Conservation (phyloP, 2,329 filamentous ascomycete genomes). For the Xenoacremonium recifei region DNA sequence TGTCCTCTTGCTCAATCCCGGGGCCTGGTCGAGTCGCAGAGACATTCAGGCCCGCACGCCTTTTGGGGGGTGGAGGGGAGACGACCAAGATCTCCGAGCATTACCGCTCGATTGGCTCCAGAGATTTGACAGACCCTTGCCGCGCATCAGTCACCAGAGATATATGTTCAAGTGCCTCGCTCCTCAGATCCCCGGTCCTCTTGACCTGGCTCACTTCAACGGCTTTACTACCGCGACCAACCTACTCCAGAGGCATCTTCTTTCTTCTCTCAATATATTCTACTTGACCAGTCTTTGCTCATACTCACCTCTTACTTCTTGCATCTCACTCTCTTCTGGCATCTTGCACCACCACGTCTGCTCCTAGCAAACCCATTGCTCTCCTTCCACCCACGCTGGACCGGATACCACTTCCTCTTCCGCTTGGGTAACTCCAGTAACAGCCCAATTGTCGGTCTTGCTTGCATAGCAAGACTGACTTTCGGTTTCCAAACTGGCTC, state of each 20-base stretch:
- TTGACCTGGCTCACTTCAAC: conserved; percentile 23
- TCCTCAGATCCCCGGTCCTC: conserved; percentile 21
- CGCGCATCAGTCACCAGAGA: conserved; percentile 25
- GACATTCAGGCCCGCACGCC: conserved; percentile 21
- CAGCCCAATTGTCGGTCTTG: conserved; percentile 26
- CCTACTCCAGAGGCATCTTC: conserved; percentile 10
- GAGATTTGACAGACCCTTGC: conserved; percentile 28
- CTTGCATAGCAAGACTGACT: conserved; percentile 22
- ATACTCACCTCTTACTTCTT: conserved; percentile 5
- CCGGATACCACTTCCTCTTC: conserved; percentile 5
- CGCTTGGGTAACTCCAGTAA: too few relatives aligned
- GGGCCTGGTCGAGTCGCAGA: conserved; percentile 24
- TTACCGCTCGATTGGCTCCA: conserved; percentile 32
- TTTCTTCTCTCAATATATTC: conserved; percentile 18
- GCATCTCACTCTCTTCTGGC: conserved; percentile 3
- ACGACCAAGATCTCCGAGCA: conserved; percentile 29
- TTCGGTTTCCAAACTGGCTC: conserved; percentile 40
- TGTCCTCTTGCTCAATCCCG: conserved; percentile 22
- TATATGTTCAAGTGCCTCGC: conserved; percentile 28
- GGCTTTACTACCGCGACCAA: conserved; percentile 14
- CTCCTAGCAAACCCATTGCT: too few relatives aligned
- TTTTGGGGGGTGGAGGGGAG: too few relatives aligned
- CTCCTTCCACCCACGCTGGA: neutral
- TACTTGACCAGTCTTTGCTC: neutral
- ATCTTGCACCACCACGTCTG: conserved; percentile 9